Conservation (phyloP, 2,329 filamentous ascomycete species). For the Bisporella sp. region DNA sequence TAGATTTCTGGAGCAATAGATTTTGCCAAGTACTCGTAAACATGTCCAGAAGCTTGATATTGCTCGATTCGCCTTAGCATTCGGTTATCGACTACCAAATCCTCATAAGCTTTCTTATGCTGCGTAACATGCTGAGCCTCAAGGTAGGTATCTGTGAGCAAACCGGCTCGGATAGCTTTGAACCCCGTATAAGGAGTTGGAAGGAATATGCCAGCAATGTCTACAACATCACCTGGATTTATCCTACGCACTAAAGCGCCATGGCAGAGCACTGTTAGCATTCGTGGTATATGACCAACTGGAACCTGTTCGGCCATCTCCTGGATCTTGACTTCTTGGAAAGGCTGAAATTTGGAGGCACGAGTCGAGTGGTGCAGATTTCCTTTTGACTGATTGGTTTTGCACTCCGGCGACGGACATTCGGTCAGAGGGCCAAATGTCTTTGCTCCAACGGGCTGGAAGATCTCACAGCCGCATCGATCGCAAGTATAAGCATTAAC, state of each 20-base stretch:
- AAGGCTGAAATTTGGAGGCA: constrained; percentile 92
- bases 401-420: constrained; percentile 87
- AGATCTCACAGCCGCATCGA: constrained; percentile 92
- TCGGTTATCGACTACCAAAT: constrained; percentile 75
- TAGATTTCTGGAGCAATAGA: constrained; percentile 98
- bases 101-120: constrained; percentile 97
- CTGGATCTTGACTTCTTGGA: constrained; percentile 98
- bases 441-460: constrained; percentile 88
- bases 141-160: constrained; percentile 95
- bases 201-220: constrained; percentile 91
- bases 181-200: constrained; percentile 99
- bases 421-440: constrained; percentile 81
- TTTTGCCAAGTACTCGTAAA: constrained; percentile 92
- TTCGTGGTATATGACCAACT: constrained; percentile 92
- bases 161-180: constrained; percentile 88
- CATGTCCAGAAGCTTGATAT: constrained; percentile 76
- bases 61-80: constrained; percentile 80
- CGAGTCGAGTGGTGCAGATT: constrained; percentile 92
- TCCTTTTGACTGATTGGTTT: constrained; percentile 83
- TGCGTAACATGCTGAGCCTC: constrained; percentile 91
- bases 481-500: constrained; percentile 98
- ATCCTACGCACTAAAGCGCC: constrained; percentile 79
- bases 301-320: constrained; percentile 99
- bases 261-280: constrained; percentile 82
- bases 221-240: constrained; percentile 90